Evolutionary conservation across 1,139 yeast species (phyloP).

Genomic region (Yamadazyma triangularis): DNA sequence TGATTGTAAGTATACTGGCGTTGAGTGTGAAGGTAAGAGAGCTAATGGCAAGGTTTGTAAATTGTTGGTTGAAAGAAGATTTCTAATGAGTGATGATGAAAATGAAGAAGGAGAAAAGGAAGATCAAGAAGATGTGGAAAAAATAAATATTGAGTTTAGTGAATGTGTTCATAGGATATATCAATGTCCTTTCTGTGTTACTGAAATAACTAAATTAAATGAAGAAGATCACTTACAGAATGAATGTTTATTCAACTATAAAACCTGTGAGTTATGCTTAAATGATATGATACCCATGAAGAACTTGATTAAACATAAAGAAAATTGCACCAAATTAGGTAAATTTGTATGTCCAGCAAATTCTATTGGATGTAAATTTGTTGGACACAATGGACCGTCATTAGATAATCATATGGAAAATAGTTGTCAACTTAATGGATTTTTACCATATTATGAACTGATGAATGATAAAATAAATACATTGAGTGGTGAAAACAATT

Average conservation of each 20-base stretch:
- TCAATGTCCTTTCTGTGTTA: slow-evolving; percentile 39
- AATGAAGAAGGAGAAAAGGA: slow-evolving; percentile 7
- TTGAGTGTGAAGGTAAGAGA: slow-evolving; percentile 36
- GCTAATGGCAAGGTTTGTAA: slow-evolving; percentile 7
- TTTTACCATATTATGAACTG: slow-evolving; percentile 25
- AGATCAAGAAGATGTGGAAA: slow-evolving; percentile 5
- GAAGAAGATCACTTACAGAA: slow-evolving; percentile 29
- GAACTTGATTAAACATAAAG: slow-evolving; percentile 28
- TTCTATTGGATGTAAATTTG: slow-evolving; percentile 39
- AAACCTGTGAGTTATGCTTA: slow-evolving; percentile 35
- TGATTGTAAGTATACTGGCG: slow-evolving; percentile 51
- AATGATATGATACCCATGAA: slow-evolving; percentile 39
- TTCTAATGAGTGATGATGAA: slow-evolving; percentile 1
- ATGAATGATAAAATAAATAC: slow-evolving; percentile 17
- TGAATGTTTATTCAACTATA: slow-evolving; percentile 39
- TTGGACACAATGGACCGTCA: slow-evolving; percentile 34
- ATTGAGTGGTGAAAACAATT: slow-evolving; percentile 22
- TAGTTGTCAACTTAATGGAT: slow-evolving; percentile 29
- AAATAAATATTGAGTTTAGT: neutral
- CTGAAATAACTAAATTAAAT: slow-evolving; percentile 25
- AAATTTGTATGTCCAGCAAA: slow-evolving; percentile 36
- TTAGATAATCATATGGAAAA: slow-evolving; percentile 34
- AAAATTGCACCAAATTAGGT: slow-evolving; percentile 31
- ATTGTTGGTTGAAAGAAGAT: slow-evolving; percentile 12
- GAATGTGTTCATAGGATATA: slow-evolving; percentile 31